Evolutionary conservation across 768 basidiomycete species (phyloP), one percentile per base, ranked within the genome.

Genomic region (Podaxis sp.): DNA sequence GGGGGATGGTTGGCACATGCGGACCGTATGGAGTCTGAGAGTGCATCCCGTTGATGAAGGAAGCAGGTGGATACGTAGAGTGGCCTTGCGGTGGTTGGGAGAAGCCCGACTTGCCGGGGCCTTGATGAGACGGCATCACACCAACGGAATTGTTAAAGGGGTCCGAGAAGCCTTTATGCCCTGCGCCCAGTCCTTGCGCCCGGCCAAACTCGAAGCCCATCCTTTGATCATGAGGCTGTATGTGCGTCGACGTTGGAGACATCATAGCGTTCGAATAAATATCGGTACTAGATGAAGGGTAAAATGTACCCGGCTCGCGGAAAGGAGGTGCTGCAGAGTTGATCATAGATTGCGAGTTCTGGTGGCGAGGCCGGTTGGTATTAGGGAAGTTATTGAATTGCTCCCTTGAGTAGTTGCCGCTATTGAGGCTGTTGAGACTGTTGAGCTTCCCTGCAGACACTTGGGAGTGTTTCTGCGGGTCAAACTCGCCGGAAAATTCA

Each of bases 1-100:
- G 60, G 9, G 37, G n/a, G 15, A 59, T 46, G 54, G 79, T 72
- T 24, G 84, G 80, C 2, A 90, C 75, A 67, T 89, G 88, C 29
- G 89, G 85, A 3, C 90, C 88, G 62, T 88, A 93, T 1, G 89
- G 88, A 2, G 89, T 88, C 74, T 92, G 90, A 3, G 88, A 87
- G 57, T 79, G 86, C 43, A 80, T 72, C 29, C 72, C 72, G 63
- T 73, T 76, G 47, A 71, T 61, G 38, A 68, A 77, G 41, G 67
- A 66, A 25, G 70, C 63, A 13, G 66, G 41, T 36, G 71, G 70
- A 59, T 69, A 67, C 63, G 66, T 65, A 53, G 73, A 76, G 52
- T 73, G 75, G 19, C 65, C 11, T 61, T 76, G 75, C 49, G 71
- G 75, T 50, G 73, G 69, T n/a, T 72, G 68, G 17, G 66, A 57